phyloP scores from a whole-genome alignment of 176 grass and related monocot genomes.

The Phoenix dactylifera region DNA sequence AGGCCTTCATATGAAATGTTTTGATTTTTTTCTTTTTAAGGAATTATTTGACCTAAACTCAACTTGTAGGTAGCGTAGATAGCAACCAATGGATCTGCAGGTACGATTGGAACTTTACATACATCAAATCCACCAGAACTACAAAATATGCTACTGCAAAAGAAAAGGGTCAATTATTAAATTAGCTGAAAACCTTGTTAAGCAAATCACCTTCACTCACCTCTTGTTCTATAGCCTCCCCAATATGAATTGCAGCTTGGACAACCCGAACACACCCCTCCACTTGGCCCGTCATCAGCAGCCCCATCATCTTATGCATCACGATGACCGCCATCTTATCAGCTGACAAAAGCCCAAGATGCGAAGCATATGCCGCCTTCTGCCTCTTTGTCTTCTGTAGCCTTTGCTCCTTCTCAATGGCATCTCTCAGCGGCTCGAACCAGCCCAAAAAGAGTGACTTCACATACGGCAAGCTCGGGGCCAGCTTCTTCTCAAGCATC shows the following conservation, averaged over 20 bases:
- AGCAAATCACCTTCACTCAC: slow-evolving; percentile 17
- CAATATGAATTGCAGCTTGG: slow-evolving; percentile 59
- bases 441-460: slow-evolving; percentile 85
- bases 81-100: too few relatives aligned
- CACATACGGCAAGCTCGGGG: slow-evolving; percentile 66
- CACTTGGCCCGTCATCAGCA: slow-evolving; percentile 54
- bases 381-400: slow-evolving; percentile 43
- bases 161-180: too few relatives aligned
- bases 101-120: too few relatives aligned
- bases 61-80: too few relatives aligned
- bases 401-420: slow-evolving; percentile 58
- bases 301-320: slow-evolving; percentile 92
- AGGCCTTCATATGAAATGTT: too few relatives aligned
- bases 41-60: too few relatives aligned
- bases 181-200: too few relatives aligned
- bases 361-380: slow-evolving; percentile 57
- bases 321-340: slow-evolving; percentile 95
- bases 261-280: slow-evolving; percentile 60
- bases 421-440: slow-evolving; percentile 86
- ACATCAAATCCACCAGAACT: too few relatives aligned
- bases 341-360: slow-evolving; percentile 59
- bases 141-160: too few relatives aligned
- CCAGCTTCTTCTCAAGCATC: slow-evolving; percentile 88
- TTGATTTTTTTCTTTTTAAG: too few relatives aligned
- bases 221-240: slow-evolving; percentile 80